Evolutionary conservation across 176 grass and related monocot genomes (phyloP), one percentile per base, ranked within the genome.

Genomic region (Themeda triandra): DNA sequence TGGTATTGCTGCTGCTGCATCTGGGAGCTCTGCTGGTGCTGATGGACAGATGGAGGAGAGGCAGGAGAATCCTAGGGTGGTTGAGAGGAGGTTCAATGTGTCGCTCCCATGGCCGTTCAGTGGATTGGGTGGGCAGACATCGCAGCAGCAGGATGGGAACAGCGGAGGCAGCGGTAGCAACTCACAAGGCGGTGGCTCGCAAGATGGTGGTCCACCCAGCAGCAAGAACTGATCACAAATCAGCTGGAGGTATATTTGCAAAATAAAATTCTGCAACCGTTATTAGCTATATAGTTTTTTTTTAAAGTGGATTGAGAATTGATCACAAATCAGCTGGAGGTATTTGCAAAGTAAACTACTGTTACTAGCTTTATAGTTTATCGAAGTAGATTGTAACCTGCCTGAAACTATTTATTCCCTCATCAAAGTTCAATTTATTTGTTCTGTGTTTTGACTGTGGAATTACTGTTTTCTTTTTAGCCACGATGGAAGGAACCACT

Each of bases 51-150:
- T 63, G 76, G 82, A 51, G 19, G 82, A 62, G 19, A 75, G 67
- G 33, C 78, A 67, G 82, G 85, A 30, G 19, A 87, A 71, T 76
- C 59, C 75, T 2, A 86, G 71, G 80, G 69, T 87, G 58, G 86
- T 82, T 3, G 91, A 87, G 45, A 89, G 86, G 88, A 91, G 93
- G 75, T 97, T 88, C 80, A 94, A 81, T 54, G 76, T 94, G 56
- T 80, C 83, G 2, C 75, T 94, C 80, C 92, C 94, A 30, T 97
- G 91, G 94, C 89, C 85, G 6, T 92, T 94, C 71, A 74, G 85
- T 82, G 88, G 78, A 83, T 86, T 84, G 30, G 85, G 92, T 29
- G 65, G 75, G 73, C 87, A 92, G 71, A 78, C 89, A 29, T 82
- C 83, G 31, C 87, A 84, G 31, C 87, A 84, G 78, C 85, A 88